Evolutionary conservation across 2,329 filamentous ascomycete genomes (phyloP).

Genomic region (Trichoderma atroviride): DNA sequence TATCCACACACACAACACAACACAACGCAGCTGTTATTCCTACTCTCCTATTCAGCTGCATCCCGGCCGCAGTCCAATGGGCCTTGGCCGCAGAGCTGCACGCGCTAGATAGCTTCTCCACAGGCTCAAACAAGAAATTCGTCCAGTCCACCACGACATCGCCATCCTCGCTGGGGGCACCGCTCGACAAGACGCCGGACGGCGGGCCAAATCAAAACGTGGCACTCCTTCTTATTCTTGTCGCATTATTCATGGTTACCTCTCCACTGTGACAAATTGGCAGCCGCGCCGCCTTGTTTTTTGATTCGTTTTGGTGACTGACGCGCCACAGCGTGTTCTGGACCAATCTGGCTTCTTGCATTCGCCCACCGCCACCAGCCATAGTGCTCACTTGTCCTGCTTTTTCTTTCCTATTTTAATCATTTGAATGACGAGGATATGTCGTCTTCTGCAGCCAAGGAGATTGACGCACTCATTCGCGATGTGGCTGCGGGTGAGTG

Average conservation of each 20-base stretch:
- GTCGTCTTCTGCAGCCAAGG: constrained; percentile 33
- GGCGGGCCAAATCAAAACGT: not conserved
- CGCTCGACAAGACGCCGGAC: not conserved
- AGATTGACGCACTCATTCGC: constrained; percentile 42
- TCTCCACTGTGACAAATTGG: not conserved
- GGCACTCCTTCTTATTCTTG: not conserved
- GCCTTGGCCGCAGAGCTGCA: not conserved
- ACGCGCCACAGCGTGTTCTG: constrained; percentile 17
- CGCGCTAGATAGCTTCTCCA: constrained; percentile 1
- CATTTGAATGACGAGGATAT: constrained; percentile 10
- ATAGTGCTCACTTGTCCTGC: not conserved
- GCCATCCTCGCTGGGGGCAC: not conserved
- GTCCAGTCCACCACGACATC: not conserved
- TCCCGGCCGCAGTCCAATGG: not conserved
- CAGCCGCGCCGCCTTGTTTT: not conserved
- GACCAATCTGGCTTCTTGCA: not conserved
- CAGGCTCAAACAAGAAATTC: constrained; percentile 4
- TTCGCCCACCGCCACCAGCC: not conserved
- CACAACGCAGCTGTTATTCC: not conserved
- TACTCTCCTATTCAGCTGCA: not conserved
- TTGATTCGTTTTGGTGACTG: constrained; percentile 4
- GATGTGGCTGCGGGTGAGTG: constrained; percentile 42
- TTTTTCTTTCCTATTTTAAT: not conserved
- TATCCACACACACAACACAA: not conserved
- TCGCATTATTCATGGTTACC: not conserved